Evolutionary conservation across 768 basidiomycete species (phyloP).

Genomic region (Suillus variegatus): DNA sequence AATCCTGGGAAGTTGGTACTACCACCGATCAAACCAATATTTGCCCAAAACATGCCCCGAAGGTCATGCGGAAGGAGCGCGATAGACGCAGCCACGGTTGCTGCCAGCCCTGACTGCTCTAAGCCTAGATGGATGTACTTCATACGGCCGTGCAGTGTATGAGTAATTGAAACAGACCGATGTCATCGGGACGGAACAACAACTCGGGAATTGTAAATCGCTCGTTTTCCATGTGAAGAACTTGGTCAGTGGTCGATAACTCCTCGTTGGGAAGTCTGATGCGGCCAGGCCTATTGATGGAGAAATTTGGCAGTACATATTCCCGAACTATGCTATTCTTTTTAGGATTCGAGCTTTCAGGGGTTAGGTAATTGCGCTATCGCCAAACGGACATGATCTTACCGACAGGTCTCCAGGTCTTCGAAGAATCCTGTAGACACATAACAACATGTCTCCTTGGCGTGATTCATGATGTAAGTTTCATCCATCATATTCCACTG

Average conservation of each 20-base stretch:
- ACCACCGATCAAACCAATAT: slow-evolving; percentile 90
- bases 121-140: slow-evolving; percentile 50
- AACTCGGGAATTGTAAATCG: slow-evolving; percentile 92
- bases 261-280: slow-evolving; percentile 56
- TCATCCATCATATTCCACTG: slow-evolving; percentile 99
- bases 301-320: slow-evolving; percentile 89
- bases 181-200: slow-evolving; percentile 86
- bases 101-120: slow-evolving; percentile 77
- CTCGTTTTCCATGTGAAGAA: slow-evolving; percentile 89
- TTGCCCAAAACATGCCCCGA: slow-evolving; percentile 94
- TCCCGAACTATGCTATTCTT: slow-evolving; percentile 76
- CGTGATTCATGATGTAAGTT: slow-evolving; percentile 89
- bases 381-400: slow-evolving; percentile 32
- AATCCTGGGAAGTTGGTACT: slow-evolving; percentile 77
- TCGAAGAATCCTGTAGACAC: slow-evolving; percentile 69
- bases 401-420: slow-evolving; percentile 84
- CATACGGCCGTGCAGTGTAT: slow-evolving; percentile 12
- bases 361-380: slow-evolving; percentile 19
- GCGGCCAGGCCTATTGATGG: slow-evolving; percentile 60
- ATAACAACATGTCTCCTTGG: slow-evolving; percentile 90
- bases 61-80: slow-evolving; percentile 74
- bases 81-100: slow-evolving; percentile 76
- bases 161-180: slow-evolving; percentile 55
- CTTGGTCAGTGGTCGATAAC: slow-evolving; percentile 57
- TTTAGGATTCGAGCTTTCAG: slow-evolving; percentile 51